Conservation (phyloP, 768 basidiomycete genomes). For the Phylloporus sp. region DNA sequence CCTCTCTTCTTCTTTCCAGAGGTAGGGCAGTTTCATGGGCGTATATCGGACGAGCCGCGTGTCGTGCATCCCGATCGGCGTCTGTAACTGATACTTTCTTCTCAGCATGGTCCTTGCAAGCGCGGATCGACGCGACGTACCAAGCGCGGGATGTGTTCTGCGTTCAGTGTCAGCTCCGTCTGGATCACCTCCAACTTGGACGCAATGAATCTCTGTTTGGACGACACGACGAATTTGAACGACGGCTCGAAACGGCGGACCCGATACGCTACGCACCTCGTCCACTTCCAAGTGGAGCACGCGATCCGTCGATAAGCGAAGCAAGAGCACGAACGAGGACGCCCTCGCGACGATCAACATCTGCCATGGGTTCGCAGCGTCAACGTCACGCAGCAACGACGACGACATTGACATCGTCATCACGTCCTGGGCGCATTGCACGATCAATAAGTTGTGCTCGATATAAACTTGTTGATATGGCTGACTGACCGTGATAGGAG, state of each 20-base stretch:
- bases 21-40: slow-evolving; percentile 10
- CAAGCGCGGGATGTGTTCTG: slow-evolving; percentile 14
- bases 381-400: background rate
- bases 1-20: slow-evolving; percentile 15
- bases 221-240: background rate
- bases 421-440: slow-evolving; percentile 5
- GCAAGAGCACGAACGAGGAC: slow-evolving; percentile 18
- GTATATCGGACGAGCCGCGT: slow-evolving; percentile 15
- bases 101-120: background rate
- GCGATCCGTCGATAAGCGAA: slow-evolving; percentile 16
- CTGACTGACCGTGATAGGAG: slow-evolving; percentile 10
- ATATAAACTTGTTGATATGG: background rate
- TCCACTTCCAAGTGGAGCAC: slow-evolving; percentile 24
- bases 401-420: slow-evolving; percentile 3
- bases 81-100: slow-evolving; percentile 6
- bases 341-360: slow-evolving; percentile 19
- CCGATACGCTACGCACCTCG: slow-evolving; percentile 13
- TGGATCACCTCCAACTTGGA: slow-evolving; percentile 20
- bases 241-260: background rate
- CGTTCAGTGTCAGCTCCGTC: slow-evolving; percentile 9
- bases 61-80: slow-evolving; percentile 12
- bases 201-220: slow-evolving; percentile 11
- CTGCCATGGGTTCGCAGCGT: slow-evolving; percentile 1
- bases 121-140: slow-evolving; percentile 3
- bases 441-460: background rate